These are phyloP conservation scores for Candida easanensis DNA, from an alignment of 805 yeast genomes.

Conservation along the genomic window DNA sequence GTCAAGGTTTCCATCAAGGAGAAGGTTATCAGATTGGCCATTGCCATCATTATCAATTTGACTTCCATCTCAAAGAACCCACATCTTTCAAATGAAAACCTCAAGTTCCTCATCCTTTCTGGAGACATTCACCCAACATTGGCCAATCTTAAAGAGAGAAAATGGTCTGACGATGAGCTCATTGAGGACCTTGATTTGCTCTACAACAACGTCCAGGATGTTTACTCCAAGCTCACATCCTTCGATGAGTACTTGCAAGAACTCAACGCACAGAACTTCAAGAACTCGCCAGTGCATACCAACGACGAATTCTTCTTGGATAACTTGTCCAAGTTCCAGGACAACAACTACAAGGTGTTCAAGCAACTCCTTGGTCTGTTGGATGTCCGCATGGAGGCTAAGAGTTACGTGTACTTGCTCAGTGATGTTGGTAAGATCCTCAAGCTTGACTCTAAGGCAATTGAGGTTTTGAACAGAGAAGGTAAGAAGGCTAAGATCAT, in stretches of 20 bases:
- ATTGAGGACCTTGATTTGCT: slow-evolving; percentile 64
- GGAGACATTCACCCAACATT: slow-evolving; percentile 73
- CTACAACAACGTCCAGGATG: slow-evolving; percentile 59
- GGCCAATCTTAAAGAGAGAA: slow-evolving; percentile 72
- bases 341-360: slow-evolving; percentile 69
- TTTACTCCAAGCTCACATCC: slow-evolving; percentile 78
- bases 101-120: slow-evolving; percentile 67
- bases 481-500: slow-evolving; percentile 78
- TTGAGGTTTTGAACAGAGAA: slow-evolving; percentile 47
- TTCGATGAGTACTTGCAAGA: slow-evolving; percentile 91
- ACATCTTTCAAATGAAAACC: slow-evolving; percentile 40
- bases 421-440: slow-evolving; percentile 65
- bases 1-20: slow-evolving; percentile 86
- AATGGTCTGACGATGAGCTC: slow-evolving; percentile 94
- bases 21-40: slow-evolving; percentile 82
- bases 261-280: slow-evolving; percentile 70
- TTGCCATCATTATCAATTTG: slow-evolving; percentile 68
- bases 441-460: slow-evolving; percentile 59
- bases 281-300: slow-evolving; percentile 91
- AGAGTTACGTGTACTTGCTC: slow-evolving; percentile 57
- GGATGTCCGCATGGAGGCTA: slow-evolving; percentile 34
- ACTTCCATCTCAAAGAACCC: slow-evolving; percentile 36
- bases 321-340: slow-evolving; percentile 72
- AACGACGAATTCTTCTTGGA: slow-evolving; percentile 89
- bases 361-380: slow-evolving; percentile 58